A percentile compares a stretch with the other conserved stretches of the same genome.
These are phyloP conservation scores for Debaryomycetaceae sp. DNA, from an alignment of 1,139 yeast species.

Conservation along the genomic window DNA sequence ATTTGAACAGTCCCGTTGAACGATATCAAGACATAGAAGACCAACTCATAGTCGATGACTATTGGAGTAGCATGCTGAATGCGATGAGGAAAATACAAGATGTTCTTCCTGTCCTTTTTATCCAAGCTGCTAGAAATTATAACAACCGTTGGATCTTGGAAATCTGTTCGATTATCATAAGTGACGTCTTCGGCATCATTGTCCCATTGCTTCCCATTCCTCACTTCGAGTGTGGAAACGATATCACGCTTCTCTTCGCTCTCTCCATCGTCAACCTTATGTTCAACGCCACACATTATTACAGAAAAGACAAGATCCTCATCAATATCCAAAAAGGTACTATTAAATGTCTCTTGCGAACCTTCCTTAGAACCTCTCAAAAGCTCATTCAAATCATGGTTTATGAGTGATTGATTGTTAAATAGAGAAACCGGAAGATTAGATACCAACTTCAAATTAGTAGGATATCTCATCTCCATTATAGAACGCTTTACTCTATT, in stretches of 20 bases:
- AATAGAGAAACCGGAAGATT: slow-evolving; percentile 36
- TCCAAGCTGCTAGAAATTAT: slow-evolving; percentile 26
- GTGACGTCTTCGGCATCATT: slow-evolving; percentile 29
- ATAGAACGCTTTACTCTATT: slow-evolving; percentile 27
- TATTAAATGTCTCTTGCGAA: slow-evolving; percentile 20
- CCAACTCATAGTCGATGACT: slow-evolving; percentile 21
- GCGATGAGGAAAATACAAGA: slow-evolving; percentile 38
- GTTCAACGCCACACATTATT: slow-evolving; percentile 25
- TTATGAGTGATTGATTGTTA: slow-evolving; percentile 32
- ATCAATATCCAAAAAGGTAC: slow-evolving; percentile 31
- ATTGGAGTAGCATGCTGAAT: slow-evolving; percentile 42
- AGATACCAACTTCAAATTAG: slow-evolving; percentile 32
- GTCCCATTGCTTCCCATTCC: slow-evolving; percentile 45
- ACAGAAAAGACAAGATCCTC: slow-evolving; percentile 42
- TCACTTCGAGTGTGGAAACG: slow-evolving; percentile 30
- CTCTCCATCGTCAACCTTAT: slow-evolving; percentile 11
- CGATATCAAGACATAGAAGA: slow-evolving; percentile 58
- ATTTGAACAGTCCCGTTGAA: slow-evolving; percentile 70
- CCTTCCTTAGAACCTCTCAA: slow-evolving; percentile 17
- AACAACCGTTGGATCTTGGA: slow-evolving; percentile 45
- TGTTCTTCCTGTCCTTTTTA: slow-evolving; percentile 17
- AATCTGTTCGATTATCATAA: slow-evolving; percentile 32
- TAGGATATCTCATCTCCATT: slow-evolving; percentile 39
- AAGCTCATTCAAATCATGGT: slow-evolving; percentile 27
- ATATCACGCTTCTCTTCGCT: slow-evolving; percentile 1